These are phyloP conservation scores for Apiospora rasikravindrae DNA, from an alignment of 2,329 filamentous ascomycete genomes.

Conservation along the genomic window DNA sequence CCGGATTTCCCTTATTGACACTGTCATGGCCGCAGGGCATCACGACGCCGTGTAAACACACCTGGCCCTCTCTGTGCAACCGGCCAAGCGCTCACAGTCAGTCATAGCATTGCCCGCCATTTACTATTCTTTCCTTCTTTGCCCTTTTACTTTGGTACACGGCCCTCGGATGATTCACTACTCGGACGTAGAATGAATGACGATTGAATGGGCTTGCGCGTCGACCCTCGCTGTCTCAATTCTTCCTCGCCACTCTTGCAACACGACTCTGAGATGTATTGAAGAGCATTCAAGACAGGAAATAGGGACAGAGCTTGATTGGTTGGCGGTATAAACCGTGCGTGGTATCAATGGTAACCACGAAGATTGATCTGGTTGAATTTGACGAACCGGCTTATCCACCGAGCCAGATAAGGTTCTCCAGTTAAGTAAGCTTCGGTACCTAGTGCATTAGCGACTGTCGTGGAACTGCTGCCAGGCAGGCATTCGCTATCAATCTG, in stretches of 20 bases:
- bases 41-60: neutral
- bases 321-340: neutral
- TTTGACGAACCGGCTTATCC: conserved; percentile 2
- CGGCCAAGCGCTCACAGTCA: neutral
- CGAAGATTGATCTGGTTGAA: neutral
- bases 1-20: neutral
- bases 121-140: neutral
- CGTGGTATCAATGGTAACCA: neutral
- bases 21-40: neutral
- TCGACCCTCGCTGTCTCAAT: neutral
- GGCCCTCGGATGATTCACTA: neutral
- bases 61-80: neutral
- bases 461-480: neutral
- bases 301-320: neutral
- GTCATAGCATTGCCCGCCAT: neutral
- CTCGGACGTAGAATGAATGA: neutral
- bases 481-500: neutral
- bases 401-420: neutral
- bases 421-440: conserved; percentile 10
- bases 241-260: neutral
- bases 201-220: neutral
- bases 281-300: neutral
- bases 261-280: neutral
- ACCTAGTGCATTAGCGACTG: too few species aligned
- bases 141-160: neutral